Evolutionary conservation across 345 rosid genomes (phyloP).

Genomic region (Lepidium didymum): DNA sequence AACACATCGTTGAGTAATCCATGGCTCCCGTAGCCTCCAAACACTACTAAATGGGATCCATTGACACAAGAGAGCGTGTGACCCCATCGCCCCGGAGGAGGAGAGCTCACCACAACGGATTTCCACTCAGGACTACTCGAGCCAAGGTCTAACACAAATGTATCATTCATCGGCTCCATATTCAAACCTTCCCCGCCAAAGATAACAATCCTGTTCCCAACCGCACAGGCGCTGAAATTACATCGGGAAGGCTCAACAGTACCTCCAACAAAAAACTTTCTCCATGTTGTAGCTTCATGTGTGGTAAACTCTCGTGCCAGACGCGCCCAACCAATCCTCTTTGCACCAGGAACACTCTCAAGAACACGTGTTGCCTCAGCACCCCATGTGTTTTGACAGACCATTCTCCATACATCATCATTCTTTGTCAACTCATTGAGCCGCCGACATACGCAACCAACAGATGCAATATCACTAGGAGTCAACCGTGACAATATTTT

Average conservation of each 20-base stretch:
- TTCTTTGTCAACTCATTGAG: constrained; percentile 63
- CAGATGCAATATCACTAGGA: constrained; percentile 88
- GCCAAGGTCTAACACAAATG: constrained; percentile 78
- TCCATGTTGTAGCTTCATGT: constrained; percentile 89
- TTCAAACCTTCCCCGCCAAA: constrained; percentile 93
- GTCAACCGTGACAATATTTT: constrained; percentile 66
- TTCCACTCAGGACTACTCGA: constrained; percentile 84
- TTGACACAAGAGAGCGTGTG: constrained; percentile 86
- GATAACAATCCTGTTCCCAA: constrained; percentile 82
- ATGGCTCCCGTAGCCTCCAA: constrained; percentile 89
- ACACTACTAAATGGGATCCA: constrained; percentile 80
- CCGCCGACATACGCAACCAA: constrained; percentile 63
- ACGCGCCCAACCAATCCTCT: constrained; percentile 81
- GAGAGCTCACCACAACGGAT: constrained; percentile 83
- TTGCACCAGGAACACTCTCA: constrained; percentile 82
- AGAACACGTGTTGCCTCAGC: constrained; percentile 70
- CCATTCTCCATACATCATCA: constrained; percentile 95
- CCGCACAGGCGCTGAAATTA: constrained; percentile 92
- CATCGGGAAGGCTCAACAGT: constrained; percentile 86
- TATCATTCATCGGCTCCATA: constrained; percentile 97
- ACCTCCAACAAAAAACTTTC: constrained; percentile 86
- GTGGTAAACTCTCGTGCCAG: constrained; percentile 85
- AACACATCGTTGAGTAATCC: constrained; percentile 89
- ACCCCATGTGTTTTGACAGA: constrained; percentile 95
- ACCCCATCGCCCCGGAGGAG: constrained; percentile 98